Evolutionary conservation across 2,329 filamentous ascomycete genomes (phyloP).

Genomic region (Coniosporium tulheliwenetii): DNA sequence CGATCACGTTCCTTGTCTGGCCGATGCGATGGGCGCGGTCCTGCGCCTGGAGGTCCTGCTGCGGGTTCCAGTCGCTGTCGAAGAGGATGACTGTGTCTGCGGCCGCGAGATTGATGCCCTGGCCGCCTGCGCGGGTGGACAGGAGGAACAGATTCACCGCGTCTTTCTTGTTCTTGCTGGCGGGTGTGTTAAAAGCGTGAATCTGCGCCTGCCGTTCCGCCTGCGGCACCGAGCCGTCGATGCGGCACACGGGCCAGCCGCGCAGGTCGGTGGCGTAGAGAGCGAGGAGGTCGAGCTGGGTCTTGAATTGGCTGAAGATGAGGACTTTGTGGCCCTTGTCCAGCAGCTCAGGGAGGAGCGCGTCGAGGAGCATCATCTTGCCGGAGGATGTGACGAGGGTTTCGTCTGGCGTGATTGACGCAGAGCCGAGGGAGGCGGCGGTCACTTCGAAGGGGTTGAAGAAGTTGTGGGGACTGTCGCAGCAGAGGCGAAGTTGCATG

Average conservation of each 20-base stretch:
- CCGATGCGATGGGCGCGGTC: slow-evolving; percentile 92
- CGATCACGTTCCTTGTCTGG: slow-evolving; percentile 78
- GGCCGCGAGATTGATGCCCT: slow-evolving; percentile 84
- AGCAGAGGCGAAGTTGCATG: slow-evolving; percentile 81
- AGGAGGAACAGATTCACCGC: slow-evolving; percentile 60
- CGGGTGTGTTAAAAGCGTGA: slow-evolving; percentile 29
- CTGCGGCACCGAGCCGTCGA: slow-evolving; percentile 77
- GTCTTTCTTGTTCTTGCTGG: background rate
- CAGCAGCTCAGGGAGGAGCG: slow-evolving; percentile 64
- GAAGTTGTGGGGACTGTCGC: slow-evolving; percentile 92
- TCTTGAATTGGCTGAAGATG: slow-evolving; percentile 95
- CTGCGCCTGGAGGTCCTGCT: slow-evolving; percentile 92
- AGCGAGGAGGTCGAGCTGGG: slow-evolving; percentile 77
- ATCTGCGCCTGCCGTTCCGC: slow-evolving; percentile 33
- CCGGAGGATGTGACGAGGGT: slow-evolving; percentile 74
- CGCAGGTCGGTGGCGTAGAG: slow-evolving; percentile 71
- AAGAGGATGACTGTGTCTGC: slow-evolving; percentile 90
- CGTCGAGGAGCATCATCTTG: slow-evolving; percentile 90
- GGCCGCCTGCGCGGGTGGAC: slow-evolving; percentile 80
- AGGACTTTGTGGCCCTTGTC: slow-evolving; percentile 70
- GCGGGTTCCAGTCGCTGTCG: slow-evolving; percentile 86
- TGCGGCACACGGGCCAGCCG: slow-evolving; percentile 69
- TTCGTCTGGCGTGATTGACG: slow-evolving; percentile 49
- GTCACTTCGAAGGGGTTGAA: slow-evolving; percentile 61
- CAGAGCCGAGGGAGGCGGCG: slow-evolving; percentile 38